Evolutionary conservation across 2,329 filamentous ascomycete genomes (phyloP).

Genomic region (Xylariaceae sp.): DNA sequence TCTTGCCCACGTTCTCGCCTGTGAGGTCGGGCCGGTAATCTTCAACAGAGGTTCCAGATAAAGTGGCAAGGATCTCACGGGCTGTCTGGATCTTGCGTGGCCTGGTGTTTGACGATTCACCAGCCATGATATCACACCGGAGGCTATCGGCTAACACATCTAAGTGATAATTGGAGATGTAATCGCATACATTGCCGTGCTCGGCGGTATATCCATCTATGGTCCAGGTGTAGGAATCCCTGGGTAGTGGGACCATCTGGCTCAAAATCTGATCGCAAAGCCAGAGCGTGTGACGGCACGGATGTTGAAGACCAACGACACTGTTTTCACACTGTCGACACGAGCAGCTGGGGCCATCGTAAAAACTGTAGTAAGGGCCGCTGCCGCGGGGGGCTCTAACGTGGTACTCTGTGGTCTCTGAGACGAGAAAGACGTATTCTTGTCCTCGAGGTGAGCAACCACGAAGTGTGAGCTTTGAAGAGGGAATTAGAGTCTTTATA

Average conservation of each 20-base stretch:
- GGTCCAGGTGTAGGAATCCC: conserved; percentile 41
- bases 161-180: conserved; percentile 49
- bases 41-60: conserved; percentile 39
- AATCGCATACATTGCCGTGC: conserved; percentile 46
- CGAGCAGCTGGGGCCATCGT: conserved; percentile 44
- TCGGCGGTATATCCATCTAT: conserved; percentile 42
- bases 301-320: conserved; percentile 27
- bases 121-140: conserved; percentile 44
- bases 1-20: conserved; percentile 30
- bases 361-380: conserved; percentile 38
- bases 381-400: conserved; percentile 45
- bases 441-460: conserved; percentile 46
- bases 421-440: conserved; percentile 54
- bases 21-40: conserved; percentile 46
- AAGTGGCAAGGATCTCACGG: conserved; percentile 48
- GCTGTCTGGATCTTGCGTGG: conserved; percentile 45
- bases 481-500: conserved; percentile 44
- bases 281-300: conserved; percentile 51
- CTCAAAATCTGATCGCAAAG: conserved; percentile 50
- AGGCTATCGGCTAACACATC: conserved; percentile 49
- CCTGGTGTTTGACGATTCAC: conserved; percentile 29
- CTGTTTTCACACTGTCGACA: conserved; percentile 35
- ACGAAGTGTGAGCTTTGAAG: conserved; percentile 48
- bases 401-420: conserved; percentile 49
- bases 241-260: conserved; percentile 42